Percentiles rank a stretch among this genome's conserved stretches.
These are phyloP conservation scores for Elsinoe fawcettii DNA, from an alignment of 2,329 filamentous ascomycete genomes.

Conservation along the genomic window DNA sequence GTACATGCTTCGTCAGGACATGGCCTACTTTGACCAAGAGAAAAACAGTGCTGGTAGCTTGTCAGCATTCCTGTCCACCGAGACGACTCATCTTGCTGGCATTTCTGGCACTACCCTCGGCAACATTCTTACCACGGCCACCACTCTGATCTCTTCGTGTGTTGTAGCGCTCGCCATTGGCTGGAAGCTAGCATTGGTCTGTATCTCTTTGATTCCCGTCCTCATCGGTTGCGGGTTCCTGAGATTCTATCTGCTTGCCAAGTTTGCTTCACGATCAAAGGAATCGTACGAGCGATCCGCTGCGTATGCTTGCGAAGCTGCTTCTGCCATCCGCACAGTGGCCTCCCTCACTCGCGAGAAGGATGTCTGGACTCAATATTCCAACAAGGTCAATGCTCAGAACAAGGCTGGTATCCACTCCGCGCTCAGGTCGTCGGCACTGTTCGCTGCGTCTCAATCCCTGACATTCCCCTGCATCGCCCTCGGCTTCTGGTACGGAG, in stretches of 20 bases:
- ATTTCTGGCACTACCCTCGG: slow-evolving; percentile 82
- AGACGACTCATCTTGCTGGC: slow-evolving; percentile 81
- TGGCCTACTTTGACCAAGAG: slow-evolving; percentile 82
- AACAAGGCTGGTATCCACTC: slow-evolving; percentile 62
- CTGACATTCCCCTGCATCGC: slow-evolving; percentile 77
- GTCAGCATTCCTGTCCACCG: slow-evolving; percentile 80
- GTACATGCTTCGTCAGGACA: slow-evolving; percentile 83
- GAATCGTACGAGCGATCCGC: slow-evolving; percentile 72
- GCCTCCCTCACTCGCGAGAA: slow-evolving; percentile 80
- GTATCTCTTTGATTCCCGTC: slow-evolving; percentile 68
- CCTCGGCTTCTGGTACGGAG: slow-evolving; percentile 89
- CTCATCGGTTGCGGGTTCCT: slow-evolving; percentile 77
- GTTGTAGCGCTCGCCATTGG: slow-evolving; percentile 64
- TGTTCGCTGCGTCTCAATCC: slow-evolving; percentile 81
- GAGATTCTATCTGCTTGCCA: slow-evolving; percentile 74
- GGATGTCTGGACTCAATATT: slow-evolving; percentile 70
- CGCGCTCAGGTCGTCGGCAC: slow-evolving; percentile 63
- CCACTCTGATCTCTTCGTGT: slow-evolving; percentile 70
- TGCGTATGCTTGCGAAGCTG: slow-evolving; percentile 84
- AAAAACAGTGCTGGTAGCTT: slow-evolving; percentile 84
- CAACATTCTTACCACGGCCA: slow-evolving; percentile 70
- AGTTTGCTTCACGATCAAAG: slow-evolving; percentile 73
- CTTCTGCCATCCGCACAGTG: slow-evolving; percentile 87
- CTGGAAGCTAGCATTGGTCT: slow-evolving; percentile 83
- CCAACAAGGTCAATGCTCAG: slow-evolving; percentile 56